Base-by-base conservation (phyloP, 2,329 filamentous ascomycete genomes). In the Ilyonectria sp. region DNA sequence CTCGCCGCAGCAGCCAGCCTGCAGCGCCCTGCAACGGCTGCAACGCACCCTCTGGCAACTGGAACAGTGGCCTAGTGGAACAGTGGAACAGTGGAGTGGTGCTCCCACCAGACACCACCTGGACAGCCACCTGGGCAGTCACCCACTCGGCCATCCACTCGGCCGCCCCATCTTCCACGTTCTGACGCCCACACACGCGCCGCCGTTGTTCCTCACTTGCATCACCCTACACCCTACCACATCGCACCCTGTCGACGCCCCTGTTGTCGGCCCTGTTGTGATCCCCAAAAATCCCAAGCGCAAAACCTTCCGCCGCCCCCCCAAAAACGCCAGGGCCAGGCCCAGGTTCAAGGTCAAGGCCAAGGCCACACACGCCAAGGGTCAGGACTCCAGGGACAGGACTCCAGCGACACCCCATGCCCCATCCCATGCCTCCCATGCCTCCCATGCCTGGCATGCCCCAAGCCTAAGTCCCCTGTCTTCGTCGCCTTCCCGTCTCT, bases 121-220 rank as follows among this genome's bases (percentile, higher is more conserved):
- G 7, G 44, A 49, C 44, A 37, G 19, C 60, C 50, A 54, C 59
- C 58, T 44, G 43, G 37, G 55, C 63, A 63, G 63, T 60, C 63
- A 59, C 69, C 63, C 69, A 70, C 66, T 73, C 59, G 58, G 60
- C 64, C 53, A 64, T 53, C 69, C 59, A 58, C 63, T 47, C 37
- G 49, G 66, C 58, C 67, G 61, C 64, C 68, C 67, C 64, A 65
- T 69, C 56, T 65, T 63, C 69, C 68, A 71, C 65, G 69, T 75
- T 75, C 73, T 67, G 62, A 46, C 58, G 72, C 67, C 71, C 68
- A 71, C 70, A 71, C 67, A 69, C 65, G 69, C 59, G 65, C 65
- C 73, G 71, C 72, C 68, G 67, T 69, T 74, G 75, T 75, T 65
- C 70, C 64, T 75, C 74, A 74, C 74, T 72, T 75, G 72, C 74